Evolutionary conservation across 495 filamentous ascomycete genomes (phyloP).

Genomic region (Podospora bellae-mahoneyi): DNA sequence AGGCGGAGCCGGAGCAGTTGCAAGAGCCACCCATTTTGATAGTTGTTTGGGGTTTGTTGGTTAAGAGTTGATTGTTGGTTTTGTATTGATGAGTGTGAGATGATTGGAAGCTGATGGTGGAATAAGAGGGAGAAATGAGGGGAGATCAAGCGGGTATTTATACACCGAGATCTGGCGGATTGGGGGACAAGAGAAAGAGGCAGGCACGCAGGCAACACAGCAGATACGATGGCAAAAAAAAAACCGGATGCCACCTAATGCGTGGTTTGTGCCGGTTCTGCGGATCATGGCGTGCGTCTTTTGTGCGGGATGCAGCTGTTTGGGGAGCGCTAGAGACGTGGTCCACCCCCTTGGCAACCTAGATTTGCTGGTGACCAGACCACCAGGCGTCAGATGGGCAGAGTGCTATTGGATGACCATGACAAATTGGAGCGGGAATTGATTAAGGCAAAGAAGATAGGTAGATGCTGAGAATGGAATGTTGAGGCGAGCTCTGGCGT

Average conservation of each 20-base stretch:
- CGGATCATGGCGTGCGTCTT: constrained; percentile 17
- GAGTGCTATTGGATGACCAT: not conserved
- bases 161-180: not conserved
- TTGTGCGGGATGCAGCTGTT: constrained; percentile 13
- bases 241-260: constrained; percentile 11
- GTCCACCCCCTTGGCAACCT: not conserved
- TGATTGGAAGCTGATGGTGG: constrained; percentile 5
- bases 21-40: constrained; percentile 48
- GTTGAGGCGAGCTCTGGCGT: not conserved
- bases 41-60: constrained; percentile 23
- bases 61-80: constrained; percentile 6
- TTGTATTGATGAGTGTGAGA: constrained; percentile 17
- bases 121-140: constrained; percentile 11
- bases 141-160: not conserved
- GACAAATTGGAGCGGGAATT: not conserved
- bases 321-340: not conserved
- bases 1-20: constrained; percentile 42
- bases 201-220: not conserved
- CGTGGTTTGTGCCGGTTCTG: constrained; percentile 21
- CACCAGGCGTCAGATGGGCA: not conserved
- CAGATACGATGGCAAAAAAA: not conserved
- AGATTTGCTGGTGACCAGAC: not conserved
- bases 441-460: not conserved
- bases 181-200: not conserved
- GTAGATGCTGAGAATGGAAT: not conserved